phyloP scores from a whole-genome alignment of 1,284 basidiomycete species.

The Rhizoctonia solani region DNA sequence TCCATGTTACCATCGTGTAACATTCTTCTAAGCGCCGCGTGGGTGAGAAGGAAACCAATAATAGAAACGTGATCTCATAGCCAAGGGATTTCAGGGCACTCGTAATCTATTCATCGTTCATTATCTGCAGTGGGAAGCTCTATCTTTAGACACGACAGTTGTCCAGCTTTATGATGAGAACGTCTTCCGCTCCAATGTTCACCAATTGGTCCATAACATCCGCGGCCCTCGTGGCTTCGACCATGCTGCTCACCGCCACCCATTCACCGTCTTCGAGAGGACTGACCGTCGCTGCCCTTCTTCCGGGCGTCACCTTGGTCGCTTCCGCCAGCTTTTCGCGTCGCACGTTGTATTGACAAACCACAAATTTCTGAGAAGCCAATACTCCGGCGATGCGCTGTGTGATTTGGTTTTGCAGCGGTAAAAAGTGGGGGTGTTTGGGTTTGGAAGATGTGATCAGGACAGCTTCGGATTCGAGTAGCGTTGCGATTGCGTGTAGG shows the following conservation, averaged over 20 bases:
- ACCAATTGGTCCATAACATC: constrained; percentile 90
- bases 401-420: constrained; percentile 82
- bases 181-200: constrained; percentile 83
- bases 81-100: no score
- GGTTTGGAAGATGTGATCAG: constrained; percentile 74
- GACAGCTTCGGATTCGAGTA: constrained; percentile 90
- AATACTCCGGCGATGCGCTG: constrained; percentile 91
- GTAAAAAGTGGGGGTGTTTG: constrained; percentile 67
- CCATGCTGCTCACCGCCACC: constrained; percentile 94
- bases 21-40: no score
- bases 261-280: constrained; percentile 79
- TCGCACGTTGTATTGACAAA: constrained; percentile 90
- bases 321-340: constrained; percentile 67
- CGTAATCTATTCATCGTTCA: no score
- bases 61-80: no score
- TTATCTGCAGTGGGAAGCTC: neutral
- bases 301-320: constrained; percentile 81
- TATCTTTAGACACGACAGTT: constrained; percentile 84
- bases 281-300: constrained; percentile 88
- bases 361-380: constrained; percentile 85
- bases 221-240: constrained; percentile 83
- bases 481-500: constrained; percentile 87
- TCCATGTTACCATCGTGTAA: neutral
- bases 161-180: constrained; percentile 86
- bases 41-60: no score